These are phyloP conservation scores for Penicillium glabrum DNA, from an alignment of 2,329 filamentous ascomycete species.

Conservation along the genomic window DNA sequence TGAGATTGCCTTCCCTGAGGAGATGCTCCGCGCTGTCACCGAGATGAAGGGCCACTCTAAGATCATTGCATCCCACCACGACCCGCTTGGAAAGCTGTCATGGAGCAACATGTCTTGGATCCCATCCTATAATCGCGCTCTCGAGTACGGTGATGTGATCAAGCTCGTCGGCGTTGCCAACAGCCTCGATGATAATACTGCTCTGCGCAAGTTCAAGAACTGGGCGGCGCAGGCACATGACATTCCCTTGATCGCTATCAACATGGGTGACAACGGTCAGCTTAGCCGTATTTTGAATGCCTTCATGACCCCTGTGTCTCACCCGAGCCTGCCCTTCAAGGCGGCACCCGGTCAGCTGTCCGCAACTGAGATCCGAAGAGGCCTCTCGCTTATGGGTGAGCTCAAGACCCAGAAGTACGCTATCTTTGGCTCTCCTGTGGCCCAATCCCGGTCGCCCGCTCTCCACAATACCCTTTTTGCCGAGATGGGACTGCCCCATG, in stretches of 20 bases:
- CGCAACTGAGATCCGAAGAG: slow-evolving; percentile 80
- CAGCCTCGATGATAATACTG: slow-evolving; percentile 79
- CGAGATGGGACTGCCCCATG: slow-evolving; percentile 75
- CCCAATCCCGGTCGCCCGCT: slow-evolving; percentile 78
- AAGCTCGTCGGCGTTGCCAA: slow-evolving; percentile 86
- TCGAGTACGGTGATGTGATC: slow-evolving; percentile 89
- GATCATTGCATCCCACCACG: slow-evolving; percentile 95
- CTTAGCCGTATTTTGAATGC: slow-evolving; percentile 85
- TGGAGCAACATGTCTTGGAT: slow-evolving; percentile 96
- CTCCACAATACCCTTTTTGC: slow-evolving; percentile 86
- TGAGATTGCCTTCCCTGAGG: slow-evolving; percentile 80
- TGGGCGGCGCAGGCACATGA: slow-evolving; percentile 71
- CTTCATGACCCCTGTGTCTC: slow-evolving; percentile 93
- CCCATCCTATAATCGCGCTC: slow-evolving; percentile 80
- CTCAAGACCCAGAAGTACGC: slow-evolving; percentile 76
- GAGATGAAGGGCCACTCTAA: slow-evolving; percentile 71
- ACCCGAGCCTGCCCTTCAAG: slow-evolving; percentile 84
- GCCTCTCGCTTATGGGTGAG: slow-evolving; percentile 74
- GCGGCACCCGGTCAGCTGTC: slow-evolving; percentile 93
- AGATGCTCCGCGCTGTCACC: slow-evolving; percentile 68
- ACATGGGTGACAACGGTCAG: slow-evolving; percentile 88
- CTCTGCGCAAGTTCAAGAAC: slow-evolving; percentile 76
- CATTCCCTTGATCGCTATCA: slow-evolving; percentile 88
- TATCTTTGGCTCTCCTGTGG: slow-evolving; percentile 83
- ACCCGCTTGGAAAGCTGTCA: slow-evolving; percentile 73